Evolutionary conservation across 2,329 filamentous ascomycete species (phyloP).

Genomic region (Taxawa tesnikishii): DNA sequence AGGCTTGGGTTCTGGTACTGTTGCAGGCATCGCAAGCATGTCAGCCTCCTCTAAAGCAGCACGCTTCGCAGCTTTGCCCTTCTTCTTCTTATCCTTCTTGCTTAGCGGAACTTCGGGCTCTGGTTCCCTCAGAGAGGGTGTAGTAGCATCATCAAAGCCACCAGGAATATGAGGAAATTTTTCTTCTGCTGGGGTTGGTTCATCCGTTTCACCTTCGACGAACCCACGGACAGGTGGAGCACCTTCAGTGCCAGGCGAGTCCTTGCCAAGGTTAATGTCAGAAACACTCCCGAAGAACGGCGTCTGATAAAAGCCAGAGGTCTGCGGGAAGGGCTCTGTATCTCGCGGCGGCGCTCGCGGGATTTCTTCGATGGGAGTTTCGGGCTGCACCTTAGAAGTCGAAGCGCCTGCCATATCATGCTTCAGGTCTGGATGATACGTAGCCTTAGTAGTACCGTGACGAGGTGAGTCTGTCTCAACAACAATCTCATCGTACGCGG

Average conservation of each 20-base stretch:
- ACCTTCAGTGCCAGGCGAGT: constrained; percentile 19
- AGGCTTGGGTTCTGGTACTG: background rate
- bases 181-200: constrained; percentile 44
- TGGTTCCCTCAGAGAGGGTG: constrained; percentile 1
- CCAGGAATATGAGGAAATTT: constrained; percentile 46
- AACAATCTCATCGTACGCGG: constrained; percentile 24
- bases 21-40: no score
- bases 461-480: constrained; percentile 24
- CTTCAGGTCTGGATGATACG: constrained; percentile 18
- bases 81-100: constrained; percentile 11
- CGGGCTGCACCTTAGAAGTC: constrained; percentile 7
- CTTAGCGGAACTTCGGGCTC: constrained; percentile 3
- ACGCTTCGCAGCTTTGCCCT: constrained; percentile 27
- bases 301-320: constrained; percentile 17
- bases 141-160: constrained; percentile 37
- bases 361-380: constrained; percentile 7
- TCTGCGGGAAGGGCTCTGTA: constrained; percentile 2
- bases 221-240: constrained; percentile 20
- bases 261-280: constrained; percentile 20
- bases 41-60: no score
- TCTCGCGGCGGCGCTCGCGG: constrained; percentile 8
- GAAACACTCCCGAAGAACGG: constrained; percentile 31
- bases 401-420: no score
- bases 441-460: constrained; percentile 16
- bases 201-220: constrained; percentile 33